A percentile compares a stretch with the other conserved stretches of the same genome.
Evolutionary conservation across 2,329 filamentous ascomycete species (phyloP).

Genomic region (Exserohilum turcica): DNA sequence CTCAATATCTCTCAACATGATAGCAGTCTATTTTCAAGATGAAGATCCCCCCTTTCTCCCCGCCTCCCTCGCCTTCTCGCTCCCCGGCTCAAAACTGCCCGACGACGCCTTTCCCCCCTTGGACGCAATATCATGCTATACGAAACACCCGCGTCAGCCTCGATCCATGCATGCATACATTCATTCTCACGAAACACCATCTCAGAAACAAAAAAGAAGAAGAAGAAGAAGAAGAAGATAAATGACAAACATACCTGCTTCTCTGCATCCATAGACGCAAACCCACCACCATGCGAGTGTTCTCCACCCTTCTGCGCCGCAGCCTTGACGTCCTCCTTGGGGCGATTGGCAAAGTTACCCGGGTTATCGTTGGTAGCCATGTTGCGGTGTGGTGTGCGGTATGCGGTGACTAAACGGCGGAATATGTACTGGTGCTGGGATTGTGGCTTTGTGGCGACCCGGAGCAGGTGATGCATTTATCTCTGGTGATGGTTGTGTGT

Average conservation of each 20-base stretch:
- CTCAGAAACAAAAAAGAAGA: not conserved
- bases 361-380: slow-evolving; percentile 52
- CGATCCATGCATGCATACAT: too few species aligned
- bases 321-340: slow-evolving; percentile 53
- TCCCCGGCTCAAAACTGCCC: slow-evolving; percentile 61
- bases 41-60: slow-evolving; percentile 58
- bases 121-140: slow-evolving; percentile 60
- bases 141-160: slow-evolving; percentile 3
- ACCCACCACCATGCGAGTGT: slow-evolving; percentile 43
- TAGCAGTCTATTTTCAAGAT: not conserved
- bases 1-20: too few species aligned
- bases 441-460: too few species aligned
- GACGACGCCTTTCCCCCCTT: slow-evolving; percentile 59
- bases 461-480: too few species aligned
- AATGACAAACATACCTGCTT: slow-evolving; percentile 31
- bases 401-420: too few species aligned
- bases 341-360: slow-evolving; percentile 58
- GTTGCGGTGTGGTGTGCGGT: too few species aligned
- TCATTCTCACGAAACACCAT: not conserved
- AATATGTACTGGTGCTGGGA: too few species aligned
- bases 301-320: slow-evolving; percentile 55
- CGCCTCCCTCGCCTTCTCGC: slow-evolving; percentile 59
- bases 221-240: too few species aligned
- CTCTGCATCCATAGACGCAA: slow-evolving; percentile 45
- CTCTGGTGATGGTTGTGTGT: too few species aligned